Evolutionary conservation across 257 asterid species (phyloP), one percentile per base, ranked within the genome.

Genomic region (Jaltomata sinuosa): DNA sequence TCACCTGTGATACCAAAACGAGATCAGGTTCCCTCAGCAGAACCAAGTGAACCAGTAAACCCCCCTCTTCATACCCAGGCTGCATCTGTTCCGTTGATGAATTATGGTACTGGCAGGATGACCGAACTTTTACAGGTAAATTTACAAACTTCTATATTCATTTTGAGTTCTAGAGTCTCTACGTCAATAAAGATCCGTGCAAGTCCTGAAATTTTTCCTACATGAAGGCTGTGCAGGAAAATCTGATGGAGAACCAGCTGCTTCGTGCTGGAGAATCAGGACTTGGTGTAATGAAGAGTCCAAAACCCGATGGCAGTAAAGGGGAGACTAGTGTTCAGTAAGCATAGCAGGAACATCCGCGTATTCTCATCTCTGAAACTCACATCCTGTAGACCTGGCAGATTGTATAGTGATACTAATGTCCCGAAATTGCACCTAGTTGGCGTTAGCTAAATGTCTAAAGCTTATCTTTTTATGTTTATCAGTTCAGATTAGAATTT

Each of bases 111-210:
- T n/a, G 98, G 99, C 83, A 93, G 93, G 80, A 94, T 97, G 98
- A 91, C 97, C 22, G 98, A 94, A 90, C 98, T 97, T 80, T 88
- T 97, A 82, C 94, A 93, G 97, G 98, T 95, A 83, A 86, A 62
- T 53, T 38, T 40, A 47, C 54, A 16, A 61, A 57, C 54, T 47
- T 81, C 19, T 16, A 64, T 57, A 19, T 27, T 27, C 79, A 82
- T 82, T 11, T 29, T 25, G 61, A 77, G 45, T 27, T 18, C 27
- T 77, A 49, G 11, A 77, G 45, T 77, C 27, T 15, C 84, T 62
- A 22, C 4, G 10, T 29, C 64, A 42, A 62, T 82, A 47, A 3
- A 65, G 27, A 42, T 27, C 31, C 31, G 83, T 29, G 29, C 21
- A 52, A 84, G 3, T 55, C 81, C 87, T 87, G 57, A 77, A 49